Evolutionary conservation across 495 filamentous ascomycete genomes (phyloP).

Genomic region (Daldinia childiae): DNA sequence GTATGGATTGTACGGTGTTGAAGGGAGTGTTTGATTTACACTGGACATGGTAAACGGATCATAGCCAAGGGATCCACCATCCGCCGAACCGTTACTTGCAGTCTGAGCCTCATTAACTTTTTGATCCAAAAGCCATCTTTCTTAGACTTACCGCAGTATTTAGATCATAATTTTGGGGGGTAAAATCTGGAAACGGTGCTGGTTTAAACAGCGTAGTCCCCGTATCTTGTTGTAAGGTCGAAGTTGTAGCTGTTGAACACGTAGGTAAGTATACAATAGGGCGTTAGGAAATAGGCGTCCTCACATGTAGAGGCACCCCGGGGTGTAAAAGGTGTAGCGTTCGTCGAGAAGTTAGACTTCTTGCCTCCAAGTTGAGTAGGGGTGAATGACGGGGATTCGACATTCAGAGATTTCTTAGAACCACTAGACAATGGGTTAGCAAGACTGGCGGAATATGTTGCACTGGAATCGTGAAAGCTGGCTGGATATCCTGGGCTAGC

Average conservation of each 20-base stretch:
- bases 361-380: slow-evolving; percentile 65
- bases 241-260: slow-evolving; percentile 48
- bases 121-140: background rate
- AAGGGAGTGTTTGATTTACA: slow-evolving; percentile 61
- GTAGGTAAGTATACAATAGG: slow-evolving; percentile 35
- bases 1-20: slow-evolving; percentile 71
- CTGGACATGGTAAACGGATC: slow-evolving; percentile 71
- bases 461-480: background rate
- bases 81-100: slow-evolving; percentile 42
- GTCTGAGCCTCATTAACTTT: slow-evolving; percentile 33
- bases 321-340: slow-evolving; percentile 92
- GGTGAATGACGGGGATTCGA: slow-evolving; percentile 95
- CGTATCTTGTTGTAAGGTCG: slow-evolving; percentile 48
- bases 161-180: slow-evolving; percentile 77
- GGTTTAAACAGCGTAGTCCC: slow-evolving; percentile 59
- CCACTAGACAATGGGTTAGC: slow-evolving; percentile 37
- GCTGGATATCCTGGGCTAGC: slow-evolving; percentile 12
- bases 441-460: background rate
- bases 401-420: slow-evolving; percentile 85
- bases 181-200: slow-evolving; percentile 76
- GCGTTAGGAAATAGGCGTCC: slow-evolving; percentile 15
- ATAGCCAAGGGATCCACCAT: slow-evolving; percentile 48
- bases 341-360: slow-evolving; percentile 78
- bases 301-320: slow-evolving; percentile 52
- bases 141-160: slow-evolving; percentile 66